These are phyloP conservation scores for Aspergillus steynii DNA, from an alignment of 495 filamentous ascomycete species.

Conservation along the genomic window DNA sequence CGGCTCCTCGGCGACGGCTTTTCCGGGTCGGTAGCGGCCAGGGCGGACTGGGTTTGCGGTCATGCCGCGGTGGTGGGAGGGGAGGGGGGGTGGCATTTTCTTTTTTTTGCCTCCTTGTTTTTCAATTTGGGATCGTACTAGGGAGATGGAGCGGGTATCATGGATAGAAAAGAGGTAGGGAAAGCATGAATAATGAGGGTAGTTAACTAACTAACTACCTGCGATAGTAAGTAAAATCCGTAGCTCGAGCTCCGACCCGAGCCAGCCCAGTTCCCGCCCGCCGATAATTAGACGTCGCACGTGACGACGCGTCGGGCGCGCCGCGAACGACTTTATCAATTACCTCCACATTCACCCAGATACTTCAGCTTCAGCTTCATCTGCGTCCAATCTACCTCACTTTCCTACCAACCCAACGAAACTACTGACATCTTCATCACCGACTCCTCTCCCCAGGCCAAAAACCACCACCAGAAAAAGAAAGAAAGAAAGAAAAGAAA, in stretches of 20 bases:
- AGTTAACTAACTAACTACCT: too few relatives aligned
- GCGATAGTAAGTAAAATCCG: too few relatives aligned
- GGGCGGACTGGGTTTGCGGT: slow-evolving; percentile 87
- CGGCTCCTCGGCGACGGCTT: slow-evolving; percentile 66
- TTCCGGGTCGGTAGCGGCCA: slow-evolving; percentile 79
- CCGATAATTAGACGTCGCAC: slow-evolving; percentile 13
- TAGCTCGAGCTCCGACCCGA: too few relatives aligned
- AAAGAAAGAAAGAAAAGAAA: slow-evolving; percentile 22
- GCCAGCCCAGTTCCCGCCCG: too few relatives aligned
- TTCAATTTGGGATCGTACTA: neutral
- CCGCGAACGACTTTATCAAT: slow-evolving; percentile 18
- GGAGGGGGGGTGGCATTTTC: slow-evolving; percentile 65
- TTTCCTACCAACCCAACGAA: neutral
- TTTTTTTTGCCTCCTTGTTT: neutral
- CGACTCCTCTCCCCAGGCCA: neutral
- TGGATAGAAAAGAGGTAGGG: neutral
- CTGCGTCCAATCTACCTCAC: neutral
- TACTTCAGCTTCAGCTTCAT: too few relatives aligned
- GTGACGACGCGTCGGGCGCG: slow-evolving; percentile 32
- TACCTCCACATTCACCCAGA: slow-evolving; percentile 1
- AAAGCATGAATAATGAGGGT: too few relatives aligned
- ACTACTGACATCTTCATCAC: neutral
- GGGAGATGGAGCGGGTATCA: neutral
- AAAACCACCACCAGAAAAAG: slow-evolving; percentile 11
- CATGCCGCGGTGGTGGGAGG: slow-evolving; percentile 73